Base-by-base conservation (phyloP, 148 eudicot genomes). In the Heliosperma pusillum region DNA sequence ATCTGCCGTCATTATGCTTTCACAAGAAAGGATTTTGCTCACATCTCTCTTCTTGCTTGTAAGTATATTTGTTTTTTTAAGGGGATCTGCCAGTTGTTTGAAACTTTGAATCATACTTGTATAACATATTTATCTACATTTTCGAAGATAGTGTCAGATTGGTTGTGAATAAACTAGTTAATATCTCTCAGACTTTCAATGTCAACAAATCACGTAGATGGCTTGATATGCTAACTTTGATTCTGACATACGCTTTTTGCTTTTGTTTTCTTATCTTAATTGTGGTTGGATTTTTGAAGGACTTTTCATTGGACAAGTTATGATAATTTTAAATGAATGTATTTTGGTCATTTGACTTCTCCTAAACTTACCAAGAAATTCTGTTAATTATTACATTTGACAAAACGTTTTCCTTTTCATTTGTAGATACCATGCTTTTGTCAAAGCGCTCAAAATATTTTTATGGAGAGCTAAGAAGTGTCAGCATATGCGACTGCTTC, bases 371-470 rank as follows among this genome's bases (percentile, higher is more conserved):
- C 62, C 56, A 19, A 30, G 3, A 29, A 2, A 44, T 64, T 74
- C 3, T 42, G 59, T 22, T 24, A 27, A 30, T 5, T 27, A 12
- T 42, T 55, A 56, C 13, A 7, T 19, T 20, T 40, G 74, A 62
- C 53, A 44, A 71, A 25, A 16, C 58, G 25, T n/a, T 12, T 20
- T 11, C 57, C 19, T 42, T 45, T 69, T 63, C 53, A 26, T 44
- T 45, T 77, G 79, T 82, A 91, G 97, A 66, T 90, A 87, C 70
- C 92, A 86, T 77, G 86, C 93, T 58, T 86, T 90, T 25, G 22
- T 83, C 25, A 87, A 83, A 89, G 76, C 83, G 67, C 88, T 91
- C 73, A 87, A 84, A 82, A 81, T 24, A 42, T 82, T 91, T 63
- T 76, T 86, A 62, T 76, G 72, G 70, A 89, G 83, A 76, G 90